A percentile compares a stretch with the other conserved stretches of the same genome.
These are phyloP conservation scores for Helianthus tuberosus DNA, from an alignment of 129 eudicot species.

Conservation along the genomic window DNA sequence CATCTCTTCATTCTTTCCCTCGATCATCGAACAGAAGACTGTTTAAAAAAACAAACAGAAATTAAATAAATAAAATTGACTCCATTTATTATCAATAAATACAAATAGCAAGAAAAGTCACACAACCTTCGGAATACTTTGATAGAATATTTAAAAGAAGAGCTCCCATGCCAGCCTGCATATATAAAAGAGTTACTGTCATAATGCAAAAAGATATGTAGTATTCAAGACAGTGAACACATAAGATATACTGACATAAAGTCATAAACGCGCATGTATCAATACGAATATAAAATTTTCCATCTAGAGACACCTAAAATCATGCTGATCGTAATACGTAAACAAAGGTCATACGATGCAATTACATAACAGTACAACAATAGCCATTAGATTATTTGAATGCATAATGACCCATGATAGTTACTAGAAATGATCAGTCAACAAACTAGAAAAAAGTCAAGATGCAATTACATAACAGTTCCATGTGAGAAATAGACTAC, in stretches of 20 bases:
- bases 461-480: slow-evolving; percentile 17
- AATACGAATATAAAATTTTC: background rate
- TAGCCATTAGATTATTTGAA: background rate
- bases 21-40: slow-evolving; percentile 91
- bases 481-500: slow-evolving; percentile 24
- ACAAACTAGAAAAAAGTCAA: background rate
- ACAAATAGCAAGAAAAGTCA: background rate
- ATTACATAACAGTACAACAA: background rate
- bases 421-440: background rate
- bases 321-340: background rate
- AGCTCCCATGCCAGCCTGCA: slow-evolving; percentile 92
- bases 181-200: background rate
- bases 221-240: background rate
- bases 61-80: background rate
- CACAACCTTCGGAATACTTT: slow-evolving; percentile 81
- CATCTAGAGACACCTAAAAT: background rate
- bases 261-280: background rate
- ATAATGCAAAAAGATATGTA: background rate
- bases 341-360: background rate
- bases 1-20: slow-evolving; percentile 97
- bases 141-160: slow-evolving; percentile 88
- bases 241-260: background rate
- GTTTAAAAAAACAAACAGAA: slow-evolving; percentile 31
- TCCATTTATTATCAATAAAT: background rate
- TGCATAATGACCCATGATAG: background rate